Evolutionary conservation across 164 flowering plant genomes (phyloP).

Genomic region (Umbellularia californica): DNA sequence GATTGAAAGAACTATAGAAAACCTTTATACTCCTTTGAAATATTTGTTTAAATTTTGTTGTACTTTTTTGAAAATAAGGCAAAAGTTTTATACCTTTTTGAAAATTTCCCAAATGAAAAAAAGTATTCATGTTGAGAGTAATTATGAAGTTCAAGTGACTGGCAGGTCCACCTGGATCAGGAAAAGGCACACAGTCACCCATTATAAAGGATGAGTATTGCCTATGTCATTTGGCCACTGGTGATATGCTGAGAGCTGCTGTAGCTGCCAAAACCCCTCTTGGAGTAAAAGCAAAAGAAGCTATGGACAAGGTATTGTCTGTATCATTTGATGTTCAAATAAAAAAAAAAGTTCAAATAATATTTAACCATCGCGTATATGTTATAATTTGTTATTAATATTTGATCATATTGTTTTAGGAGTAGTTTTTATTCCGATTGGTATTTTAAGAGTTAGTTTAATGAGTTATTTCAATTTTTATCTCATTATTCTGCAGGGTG

Average conservation of each 20-base stretch:
- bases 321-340: background rate
- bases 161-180: slow-evolving; percentile 99
- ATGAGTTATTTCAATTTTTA: slow-evolving; percentile 7
- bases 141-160: slow-evolving; percentile 17
- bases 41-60: too few species aligned
- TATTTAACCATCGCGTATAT: background rate
- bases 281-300: slow-evolving; percentile 92
- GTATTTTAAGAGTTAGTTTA: background rate
- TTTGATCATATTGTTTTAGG: background rate
- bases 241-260: slow-evolving; percentile 98
- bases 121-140: background rate
- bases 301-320: slow-evolving; percentile 77
- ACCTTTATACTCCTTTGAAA: too few species aligned
- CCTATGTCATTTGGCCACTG: slow-evolving; percentile 97
- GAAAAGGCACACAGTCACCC: slow-evolving; percentile 98
- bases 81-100: too few species aligned
- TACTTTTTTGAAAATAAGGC: too few species aligned
- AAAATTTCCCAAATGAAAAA: too few species aligned
- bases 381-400: background rate
- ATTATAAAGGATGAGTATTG: slow-evolving; percentile 94
- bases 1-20: too few species aligned
- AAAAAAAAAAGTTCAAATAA: background rate
- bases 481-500: slow-evolving; percentile 53
- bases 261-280: slow-evolving; percentile 94
- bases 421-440: background rate